A percentile compares a stretch with the other conserved stretches of the same genome.
Evolutionary conservation across 2,329 filamentous ascomycete species (phyloP).

Genomic region (Sporothrix brasiliensis): DNA sequence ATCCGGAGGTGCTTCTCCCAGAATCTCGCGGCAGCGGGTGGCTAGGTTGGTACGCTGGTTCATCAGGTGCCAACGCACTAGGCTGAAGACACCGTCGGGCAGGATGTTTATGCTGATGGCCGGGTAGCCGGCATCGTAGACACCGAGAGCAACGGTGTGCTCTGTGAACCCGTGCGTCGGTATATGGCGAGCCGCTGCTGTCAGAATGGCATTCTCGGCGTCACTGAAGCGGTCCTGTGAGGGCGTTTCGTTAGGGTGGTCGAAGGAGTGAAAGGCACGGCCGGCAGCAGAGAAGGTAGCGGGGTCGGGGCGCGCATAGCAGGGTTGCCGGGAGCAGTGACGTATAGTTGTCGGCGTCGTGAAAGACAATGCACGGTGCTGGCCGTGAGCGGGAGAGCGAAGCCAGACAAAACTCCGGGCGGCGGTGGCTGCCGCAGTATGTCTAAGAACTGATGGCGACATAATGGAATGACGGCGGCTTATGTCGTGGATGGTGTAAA

Average conservation of each 20-base stretch:
- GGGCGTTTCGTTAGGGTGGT: conserved; percentile 68
- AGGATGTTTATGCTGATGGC: conserved; percentile 85
- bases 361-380: neutral
- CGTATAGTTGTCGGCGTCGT: neutral
- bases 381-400: neutral
- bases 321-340: neutral
- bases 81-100: conserved; percentile 75
- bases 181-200: conserved; percentile 77
- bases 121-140: conserved; percentile 80
- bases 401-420: conserved; percentile 12
- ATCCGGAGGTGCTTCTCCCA: conserved; percentile 39
- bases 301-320: neutral
- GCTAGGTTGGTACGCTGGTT: conserved; percentile 66
- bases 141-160: conserved; percentile 72
- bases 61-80: conserved; percentile 77
- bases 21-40: conserved; percentile 45
- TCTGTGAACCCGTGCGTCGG: conserved; percentile 81
- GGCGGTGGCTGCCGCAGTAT: conserved; percentile 13
- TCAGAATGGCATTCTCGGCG: conserved; percentile 75
- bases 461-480: neutral
- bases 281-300: conserved; percentile 24
- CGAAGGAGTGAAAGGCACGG: conserved; percentile 70
- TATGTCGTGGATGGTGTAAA: neutral
- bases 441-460: conserved; percentile 2
- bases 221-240: conserved; percentile 64